phyloP scores from a whole-genome alignment of 176 grass and related monocot genomes.

The Cymbopogon citratus region DNA sequence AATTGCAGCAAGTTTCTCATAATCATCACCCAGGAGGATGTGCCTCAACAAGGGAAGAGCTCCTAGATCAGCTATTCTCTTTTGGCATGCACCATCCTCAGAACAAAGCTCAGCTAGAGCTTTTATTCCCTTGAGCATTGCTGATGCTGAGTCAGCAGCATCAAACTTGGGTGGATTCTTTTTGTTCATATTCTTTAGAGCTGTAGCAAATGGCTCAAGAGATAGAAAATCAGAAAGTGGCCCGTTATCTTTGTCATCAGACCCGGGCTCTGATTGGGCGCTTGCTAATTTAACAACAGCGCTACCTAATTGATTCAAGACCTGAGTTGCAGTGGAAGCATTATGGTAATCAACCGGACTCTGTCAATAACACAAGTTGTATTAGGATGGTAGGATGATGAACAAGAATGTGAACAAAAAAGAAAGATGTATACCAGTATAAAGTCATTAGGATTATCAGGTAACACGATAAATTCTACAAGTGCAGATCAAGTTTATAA shows the following conservation, averaged over 20 bases:
- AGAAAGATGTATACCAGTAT: background rate
- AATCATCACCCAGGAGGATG: slow-evolving; percentile 85
- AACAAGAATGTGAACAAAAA: slow-evolving; percentile 14
- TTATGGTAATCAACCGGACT: slow-evolving; percentile 77
- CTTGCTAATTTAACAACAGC: slow-evolving; percentile 70
- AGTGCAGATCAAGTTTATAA: slow-evolving; percentile 7
- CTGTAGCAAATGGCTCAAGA: slow-evolving; percentile 74
- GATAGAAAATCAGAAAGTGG: slow-evolving; percentile 78
- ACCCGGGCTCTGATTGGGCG: slow-evolving; percentile 34
- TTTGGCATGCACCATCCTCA: slow-evolving; percentile 71
- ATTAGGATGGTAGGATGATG: slow-evolving; percentile 21
- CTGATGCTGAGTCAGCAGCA: slow-evolving; percentile 84
- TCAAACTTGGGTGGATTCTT: slow-evolving; percentile 85
- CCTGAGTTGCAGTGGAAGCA: slow-evolving; percentile 67
- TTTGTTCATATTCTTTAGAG: slow-evolving; percentile 80
- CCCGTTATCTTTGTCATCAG: slow-evolving; percentile 41
- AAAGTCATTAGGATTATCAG: slow-evolving; percentile 2
- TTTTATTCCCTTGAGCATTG: slow-evolving; percentile 89
- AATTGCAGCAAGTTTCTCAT: slow-evolving; percentile 94
- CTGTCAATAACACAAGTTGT: slow-evolving; percentile 42
- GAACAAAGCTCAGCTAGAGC: slow-evolving; percentile 89
- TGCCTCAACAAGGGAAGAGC: slow-evolving; percentile 65
- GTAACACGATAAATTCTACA: slow-evolving; percentile 2
- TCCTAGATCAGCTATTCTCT: slow-evolving; percentile 77
- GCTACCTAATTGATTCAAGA: slow-evolving; percentile 73